A percentile compares a stretch with the other conserved stretches of the same genome.
Evolutionary conservation across 2,329 filamentous ascomycete genomes (phyloP).

Genomic region (Elsinoe arachidis): DNA sequence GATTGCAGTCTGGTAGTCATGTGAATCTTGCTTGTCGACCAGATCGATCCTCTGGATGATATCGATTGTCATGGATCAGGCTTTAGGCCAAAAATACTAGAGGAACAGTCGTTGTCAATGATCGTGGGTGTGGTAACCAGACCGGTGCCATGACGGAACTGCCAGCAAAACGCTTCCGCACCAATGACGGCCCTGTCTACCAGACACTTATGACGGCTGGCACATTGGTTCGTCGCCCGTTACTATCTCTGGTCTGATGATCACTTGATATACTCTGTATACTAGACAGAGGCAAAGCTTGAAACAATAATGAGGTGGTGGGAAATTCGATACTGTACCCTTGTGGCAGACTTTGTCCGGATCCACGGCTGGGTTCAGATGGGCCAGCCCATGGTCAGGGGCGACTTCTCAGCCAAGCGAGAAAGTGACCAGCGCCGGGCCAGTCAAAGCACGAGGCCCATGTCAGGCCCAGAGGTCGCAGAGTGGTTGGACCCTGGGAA

Average conservation of each 20-base stretch:
- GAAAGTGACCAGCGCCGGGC: not conserved
- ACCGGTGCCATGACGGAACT: slow-evolving; percentile 1
- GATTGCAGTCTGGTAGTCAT: too few relatives aligned
- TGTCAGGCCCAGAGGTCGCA: not conserved
- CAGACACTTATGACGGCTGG: not conserved
- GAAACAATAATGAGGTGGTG: not conserved
- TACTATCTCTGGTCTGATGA: slow-evolving; percentile 4
- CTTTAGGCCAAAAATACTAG: not conserved
- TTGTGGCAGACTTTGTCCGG: not conserved
- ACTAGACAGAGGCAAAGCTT: not conserved
- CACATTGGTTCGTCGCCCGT: not conserved
- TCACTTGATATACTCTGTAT: not conserved
- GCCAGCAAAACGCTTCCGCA: slow-evolving; percentile 4
- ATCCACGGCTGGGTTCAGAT: not conserved
- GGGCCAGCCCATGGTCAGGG: not conserved
- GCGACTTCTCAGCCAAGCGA: not conserved
- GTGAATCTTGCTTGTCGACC: too few relatives aligned
- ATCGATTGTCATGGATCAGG: not conserved
- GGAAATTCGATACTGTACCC: not conserved
- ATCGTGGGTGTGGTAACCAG: slow-evolving; percentile 9
- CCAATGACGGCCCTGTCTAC: slow-evolving; percentile 1
- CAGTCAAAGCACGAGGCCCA: not conserved
- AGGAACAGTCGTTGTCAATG: not conserved
- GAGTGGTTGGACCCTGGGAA: not conserved
- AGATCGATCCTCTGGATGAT: too few relatives aligned